phyloP scores from a whole-genome alignment of 352 stramenopile species.

The Phytophthora constricta region DNA sequence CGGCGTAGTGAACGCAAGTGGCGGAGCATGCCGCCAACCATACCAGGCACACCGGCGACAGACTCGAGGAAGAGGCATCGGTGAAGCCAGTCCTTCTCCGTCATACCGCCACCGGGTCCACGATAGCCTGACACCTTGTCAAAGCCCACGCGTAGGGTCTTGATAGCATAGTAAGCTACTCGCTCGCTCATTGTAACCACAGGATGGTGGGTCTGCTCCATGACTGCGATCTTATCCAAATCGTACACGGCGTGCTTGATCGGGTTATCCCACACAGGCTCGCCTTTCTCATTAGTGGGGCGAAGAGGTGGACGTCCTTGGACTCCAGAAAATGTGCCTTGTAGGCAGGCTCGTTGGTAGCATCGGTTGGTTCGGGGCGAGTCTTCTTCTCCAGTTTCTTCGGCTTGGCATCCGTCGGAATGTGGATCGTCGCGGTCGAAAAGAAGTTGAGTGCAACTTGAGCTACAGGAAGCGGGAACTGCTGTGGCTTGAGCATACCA shows the following conservation, averaged over 20 bases:
- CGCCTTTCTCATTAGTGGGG: background rate
- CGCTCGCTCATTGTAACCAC: slow-evolving; percentile 21
- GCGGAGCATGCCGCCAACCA: background rate
- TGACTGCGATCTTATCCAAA: slow-evolving; percentile 14
- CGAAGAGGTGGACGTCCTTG: background rate
- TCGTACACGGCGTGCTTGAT: slow-evolving; percentile 30
- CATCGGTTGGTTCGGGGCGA: background rate
- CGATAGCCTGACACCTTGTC: slow-evolving; percentile 53
- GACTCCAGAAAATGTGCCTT: slow-evolving; percentile 9
- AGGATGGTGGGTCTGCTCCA: slow-evolving; percentile 28
- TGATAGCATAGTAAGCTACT: slow-evolving; percentile 34
- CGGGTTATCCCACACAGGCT: slow-evolving; percentile 29
- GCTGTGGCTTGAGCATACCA: background rate
- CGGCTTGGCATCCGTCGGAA: background rate
- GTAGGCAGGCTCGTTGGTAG: background rate
- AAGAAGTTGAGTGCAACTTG: background rate
- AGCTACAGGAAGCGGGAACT: background rate
- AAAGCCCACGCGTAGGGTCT: slow-evolving; percentile 43
- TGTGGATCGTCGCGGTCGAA: background rate
- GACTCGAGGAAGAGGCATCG: slow-evolving; percentile 73
- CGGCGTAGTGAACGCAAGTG: background rate
- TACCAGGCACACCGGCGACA: slow-evolving; percentile 54
- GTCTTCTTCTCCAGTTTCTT: background rate
- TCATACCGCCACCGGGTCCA: slow-evolving; percentile 54
- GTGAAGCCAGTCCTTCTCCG: slow-evolving; percentile 51